phyloP scores from a whole-genome alignment of 768 basidiomycete genomes.

The Kwoniella botswanensis region DNA sequence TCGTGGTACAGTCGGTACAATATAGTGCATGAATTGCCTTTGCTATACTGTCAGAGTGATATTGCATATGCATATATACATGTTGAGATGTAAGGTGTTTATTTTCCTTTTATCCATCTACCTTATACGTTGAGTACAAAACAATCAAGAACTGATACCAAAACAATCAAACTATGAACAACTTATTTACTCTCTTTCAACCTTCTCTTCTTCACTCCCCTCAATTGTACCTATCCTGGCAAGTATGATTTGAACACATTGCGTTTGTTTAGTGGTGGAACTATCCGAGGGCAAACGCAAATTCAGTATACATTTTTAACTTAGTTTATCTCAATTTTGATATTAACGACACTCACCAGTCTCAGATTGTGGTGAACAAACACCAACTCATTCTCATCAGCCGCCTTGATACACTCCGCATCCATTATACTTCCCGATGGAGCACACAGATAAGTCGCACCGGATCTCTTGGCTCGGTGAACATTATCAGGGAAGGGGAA shows the following conservation, averaged over 20 bases:
- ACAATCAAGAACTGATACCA: not conserved
- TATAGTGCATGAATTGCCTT: too few relatives aligned
- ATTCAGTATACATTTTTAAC: not conserved
- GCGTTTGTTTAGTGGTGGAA: constrained; percentile 6
- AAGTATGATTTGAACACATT: not conserved
- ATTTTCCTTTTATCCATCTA: not conserved
- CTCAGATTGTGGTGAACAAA: constrained; percentile 87
- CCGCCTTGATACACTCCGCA: constrained; percentile 91
- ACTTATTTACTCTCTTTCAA: not conserved
- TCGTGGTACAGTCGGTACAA: too few relatives aligned
- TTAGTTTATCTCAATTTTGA: not conserved
- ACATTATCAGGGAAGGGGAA: constrained; percentile 99
- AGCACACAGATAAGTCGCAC: constrained; percentile 88
- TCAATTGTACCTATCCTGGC: not conserved
- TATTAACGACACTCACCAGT: constrained; percentile 69
- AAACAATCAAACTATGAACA: not conserved
- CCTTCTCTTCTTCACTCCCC: not conserved
- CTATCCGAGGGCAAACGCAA: not conserved
- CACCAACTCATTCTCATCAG: constrained; percentile 88
- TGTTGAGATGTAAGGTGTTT: constrained; percentile 13
- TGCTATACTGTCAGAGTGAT: too few relatives aligned
- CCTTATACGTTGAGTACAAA: constrained; percentile 16
- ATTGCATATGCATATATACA: constrained; percentile 2
- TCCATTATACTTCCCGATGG: constrained; percentile 94
- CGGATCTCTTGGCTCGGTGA: constrained; percentile 86